Evolutionary conservation across 257 asterid species (phyloP).

Genomic region (Solanum sitiens): DNA sequence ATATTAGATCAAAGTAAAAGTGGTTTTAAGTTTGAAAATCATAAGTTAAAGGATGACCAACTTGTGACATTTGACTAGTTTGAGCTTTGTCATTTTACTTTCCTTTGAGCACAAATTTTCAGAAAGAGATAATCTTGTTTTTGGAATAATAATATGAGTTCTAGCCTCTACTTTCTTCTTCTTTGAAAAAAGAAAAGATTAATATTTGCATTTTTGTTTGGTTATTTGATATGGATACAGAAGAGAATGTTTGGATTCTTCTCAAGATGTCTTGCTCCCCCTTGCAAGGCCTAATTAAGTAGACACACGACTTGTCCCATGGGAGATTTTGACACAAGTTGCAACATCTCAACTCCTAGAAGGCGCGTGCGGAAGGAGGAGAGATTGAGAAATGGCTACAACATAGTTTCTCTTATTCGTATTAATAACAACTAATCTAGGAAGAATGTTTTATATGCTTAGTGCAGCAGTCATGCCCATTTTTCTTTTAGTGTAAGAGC

Average conservation of each 20-base stretch:
- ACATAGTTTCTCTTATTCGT: not conserved
- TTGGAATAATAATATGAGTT: not conserved
- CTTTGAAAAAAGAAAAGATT: not conserved
- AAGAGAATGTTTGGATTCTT: slow-evolving; percentile 75
- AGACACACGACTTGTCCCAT: not conserved
- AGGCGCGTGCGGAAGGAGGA: not conserved
- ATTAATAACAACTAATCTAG: not conserved
- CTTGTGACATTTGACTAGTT: not conserved
- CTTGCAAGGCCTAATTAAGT: slow-evolving; percentile 57
- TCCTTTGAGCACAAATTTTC: not conserved
- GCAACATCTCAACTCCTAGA: not conserved
- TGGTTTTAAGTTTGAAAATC: not conserved
- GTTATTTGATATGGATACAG: slow-evolving; percentile 26
- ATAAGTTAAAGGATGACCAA: not conserved
- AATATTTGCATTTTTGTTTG: not conserved
- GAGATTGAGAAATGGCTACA: not conserved
- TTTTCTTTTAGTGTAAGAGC: not conserved
- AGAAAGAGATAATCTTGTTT: not conserved
- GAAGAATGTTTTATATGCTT: not conserved
- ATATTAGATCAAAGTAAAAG: not conserved
- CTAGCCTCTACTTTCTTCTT: not conserved
- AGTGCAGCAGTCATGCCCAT: not conserved
- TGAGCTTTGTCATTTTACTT: not conserved
- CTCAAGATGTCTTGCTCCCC: slow-evolving; percentile 78
- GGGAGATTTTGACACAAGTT: not conserved